Conservation (phyloP, 73 alveolate species). For the Paramecium bursaria region DNA sequence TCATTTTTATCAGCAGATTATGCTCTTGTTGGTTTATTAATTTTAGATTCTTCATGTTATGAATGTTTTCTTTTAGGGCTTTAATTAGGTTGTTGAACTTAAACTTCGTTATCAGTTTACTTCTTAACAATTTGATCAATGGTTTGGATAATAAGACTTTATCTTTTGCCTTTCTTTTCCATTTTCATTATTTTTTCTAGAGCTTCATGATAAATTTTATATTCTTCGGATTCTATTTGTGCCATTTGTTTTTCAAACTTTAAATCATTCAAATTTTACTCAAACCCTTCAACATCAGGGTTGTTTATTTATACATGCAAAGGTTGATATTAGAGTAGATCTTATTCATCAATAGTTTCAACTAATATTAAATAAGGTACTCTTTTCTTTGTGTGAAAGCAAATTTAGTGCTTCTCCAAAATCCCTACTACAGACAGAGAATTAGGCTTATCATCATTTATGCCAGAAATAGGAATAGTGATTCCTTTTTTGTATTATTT, state of each 20-base stretch:
- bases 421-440: conserved; percentile 12
- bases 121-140: conserved; percentile 2
- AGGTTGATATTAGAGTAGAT: conserved; percentile 5
- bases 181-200: conserved; percentile 40
- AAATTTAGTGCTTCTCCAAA: conserved; percentile 53
- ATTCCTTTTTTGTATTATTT: conserved; percentile 75
- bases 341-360: conserved; percentile 53
- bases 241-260: conserved; percentile 57
- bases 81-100: background rate
- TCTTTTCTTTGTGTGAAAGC: conserved; percentile 87
- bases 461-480: conserved; percentile 74
- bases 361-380: conserved; percentile 82
- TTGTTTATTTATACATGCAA: background rate
- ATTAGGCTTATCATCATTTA: conserved; percentile 74
- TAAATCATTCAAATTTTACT: background rate
- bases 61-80: background rate
- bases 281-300: conserved; percentile 24
- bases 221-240: conserved; percentile 17
- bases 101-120: background rate
- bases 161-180: conserved; percentile 49
- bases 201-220: conserved; percentile 29
- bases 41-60: too few relatives aligned
- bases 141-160: conserved; percentile 15
- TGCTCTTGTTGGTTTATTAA: background rate
- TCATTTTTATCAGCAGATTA: conserved; percentile 16